Base-by-base conservation (phyloP, 1,139 yeast species). In the Komagataea norvegica region DNA sequence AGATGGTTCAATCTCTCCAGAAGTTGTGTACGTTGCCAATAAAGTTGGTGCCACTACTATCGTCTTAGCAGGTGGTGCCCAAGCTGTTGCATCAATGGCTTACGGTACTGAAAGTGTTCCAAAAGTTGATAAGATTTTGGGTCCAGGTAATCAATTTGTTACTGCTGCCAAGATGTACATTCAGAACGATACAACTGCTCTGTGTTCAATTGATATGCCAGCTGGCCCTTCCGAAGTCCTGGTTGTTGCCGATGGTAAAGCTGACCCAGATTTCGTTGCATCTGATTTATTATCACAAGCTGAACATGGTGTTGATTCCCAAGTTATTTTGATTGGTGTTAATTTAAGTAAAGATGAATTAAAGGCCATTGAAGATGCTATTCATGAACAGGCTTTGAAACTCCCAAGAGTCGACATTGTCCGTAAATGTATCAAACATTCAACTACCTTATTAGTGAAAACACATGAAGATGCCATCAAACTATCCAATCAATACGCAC, bases 121-220 rank as follows among this genome's bases (percentile, higher is more conserved):
- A 42, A 91, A 93, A 64, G 93, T 93, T 59, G 96, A 91, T 65
- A 91, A 91, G 71, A 89, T 91, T 45, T 73, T 91, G 62, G 99
- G 99, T 37, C 99, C 99, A 17, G 99, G 98, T 44, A 91, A 91
- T 65, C 99, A 91, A 66, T 91, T 93, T 60, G 99, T 91, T 40
- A 91, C 99, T 19, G 98, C 98, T 36, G 99, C 98, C 29, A 91
- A 91, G 69, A 93, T 93, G 98, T 70, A 84, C 59, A 94, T 93
- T 32, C 93, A 89, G 54, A 93, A 93, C 58, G 98, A 91, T 57
- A 86, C 96, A 4, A 84, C 81, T 51, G 97, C 98, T 3, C 68
- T 88, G 51, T 93, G 96, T 57, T 84, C 95, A 24, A 93, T 91
- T 52, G 99, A 91, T 62, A 89, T 91, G 97, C 99, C 99, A 33